phyloP scores from a whole-genome alignment of 2,329 filamentous ascomycete species.

The Cordyceps farinosa region DNA sequence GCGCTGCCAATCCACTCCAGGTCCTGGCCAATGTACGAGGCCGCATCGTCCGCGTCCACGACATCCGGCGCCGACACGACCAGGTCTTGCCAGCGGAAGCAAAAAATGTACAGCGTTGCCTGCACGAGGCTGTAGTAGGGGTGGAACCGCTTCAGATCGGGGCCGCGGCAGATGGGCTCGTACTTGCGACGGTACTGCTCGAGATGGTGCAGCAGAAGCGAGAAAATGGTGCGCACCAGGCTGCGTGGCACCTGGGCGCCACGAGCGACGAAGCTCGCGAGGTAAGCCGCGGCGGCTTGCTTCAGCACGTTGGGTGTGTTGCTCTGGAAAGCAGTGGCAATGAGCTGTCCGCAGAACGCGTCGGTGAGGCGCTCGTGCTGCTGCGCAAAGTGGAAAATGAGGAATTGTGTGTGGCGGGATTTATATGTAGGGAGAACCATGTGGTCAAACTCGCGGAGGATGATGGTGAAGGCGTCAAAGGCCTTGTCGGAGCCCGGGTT shows the following conservation, averaged over 20 bases:
- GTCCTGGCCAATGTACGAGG: constrained; percentile 63
- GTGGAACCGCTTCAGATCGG: constrained; percentile 78
- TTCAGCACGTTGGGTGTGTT: constrained; percentile 70
- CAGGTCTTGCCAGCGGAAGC: constrained; percentile 94
- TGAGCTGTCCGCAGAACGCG: constrained; percentile 74
- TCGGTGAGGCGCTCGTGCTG: constrained; percentile 73
- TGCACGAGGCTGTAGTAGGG: constrained; percentile 88
- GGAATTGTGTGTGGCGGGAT: constrained; percentile 89
- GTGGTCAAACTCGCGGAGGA: constrained; percentile 80
- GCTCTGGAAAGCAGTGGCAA: constrained; percentile 46
- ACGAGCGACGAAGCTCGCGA: constrained; percentile 90
- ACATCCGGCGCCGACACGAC: constrained; percentile 59
- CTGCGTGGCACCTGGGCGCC: constrained; percentile 75
- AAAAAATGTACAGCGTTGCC: constrained; percentile 90
- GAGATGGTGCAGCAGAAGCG: constrained; percentile 72
- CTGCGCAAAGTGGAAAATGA: constrained; percentile 94
- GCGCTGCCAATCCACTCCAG: constrained; percentile 74
- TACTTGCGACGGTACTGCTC: constrained; percentile 70
- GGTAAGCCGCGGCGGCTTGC: constrained; percentile 84
- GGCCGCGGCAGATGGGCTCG: constrained; percentile 72
- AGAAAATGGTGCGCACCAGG: constrained; percentile 78
- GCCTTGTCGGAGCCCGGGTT: constrained; percentile 66
- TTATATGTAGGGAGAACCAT: constrained; percentile 89
- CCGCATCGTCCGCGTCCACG: constrained; percentile 59
- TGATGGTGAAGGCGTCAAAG: constrained; percentile 69